Evolutionary conservation across 2,329 filamentous ascomycete species (phyloP).

Genomic region (Penicillium polonicum): DNA sequence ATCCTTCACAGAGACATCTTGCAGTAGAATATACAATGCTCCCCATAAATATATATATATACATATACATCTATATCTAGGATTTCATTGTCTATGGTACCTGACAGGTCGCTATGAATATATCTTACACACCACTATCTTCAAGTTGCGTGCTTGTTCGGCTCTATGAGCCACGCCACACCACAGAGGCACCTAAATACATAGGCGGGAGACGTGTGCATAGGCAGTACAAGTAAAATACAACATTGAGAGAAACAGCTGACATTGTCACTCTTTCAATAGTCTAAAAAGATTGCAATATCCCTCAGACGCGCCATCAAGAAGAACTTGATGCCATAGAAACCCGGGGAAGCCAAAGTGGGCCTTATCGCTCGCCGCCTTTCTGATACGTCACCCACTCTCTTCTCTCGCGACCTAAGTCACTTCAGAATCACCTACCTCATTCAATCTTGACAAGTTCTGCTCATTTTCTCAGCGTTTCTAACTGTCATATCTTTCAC

Average conservation of each 20-base stretch:
- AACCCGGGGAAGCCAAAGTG: slow-evolving; percentile 10
- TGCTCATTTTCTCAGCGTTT: background rate
- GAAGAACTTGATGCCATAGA: slow-evolving; percentile 3
- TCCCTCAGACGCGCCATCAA: background rate
- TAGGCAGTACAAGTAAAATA: background rate
- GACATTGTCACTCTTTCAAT: background rate
- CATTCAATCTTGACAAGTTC: background rate
- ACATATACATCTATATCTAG: too few relatives aligned
- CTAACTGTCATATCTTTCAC: background rate
- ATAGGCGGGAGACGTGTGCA: background rate
- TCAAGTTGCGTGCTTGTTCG: background rate
- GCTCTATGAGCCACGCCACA: background rate
- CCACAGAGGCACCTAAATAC: background rate
- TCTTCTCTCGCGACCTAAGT: slow-evolving; percentile 18
- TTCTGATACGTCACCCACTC: slow-evolving; percentile 31
- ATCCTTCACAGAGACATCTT: background rate
- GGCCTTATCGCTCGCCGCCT: slow-evolving; percentile 28
- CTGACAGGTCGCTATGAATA: background rate
- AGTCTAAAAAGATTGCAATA: background rate
- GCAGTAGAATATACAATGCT: too few relatives aligned
- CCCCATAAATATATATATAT: background rate
- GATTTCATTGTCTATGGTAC: background rate
- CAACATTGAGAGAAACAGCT: too few relatives aligned
- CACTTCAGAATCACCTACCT: background rate
- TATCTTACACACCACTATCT: background rate